Evolutionary conservation across 202 grass and related monocot species (phyloP).

Genomic region (Alloteropsis angusta): DNA sequence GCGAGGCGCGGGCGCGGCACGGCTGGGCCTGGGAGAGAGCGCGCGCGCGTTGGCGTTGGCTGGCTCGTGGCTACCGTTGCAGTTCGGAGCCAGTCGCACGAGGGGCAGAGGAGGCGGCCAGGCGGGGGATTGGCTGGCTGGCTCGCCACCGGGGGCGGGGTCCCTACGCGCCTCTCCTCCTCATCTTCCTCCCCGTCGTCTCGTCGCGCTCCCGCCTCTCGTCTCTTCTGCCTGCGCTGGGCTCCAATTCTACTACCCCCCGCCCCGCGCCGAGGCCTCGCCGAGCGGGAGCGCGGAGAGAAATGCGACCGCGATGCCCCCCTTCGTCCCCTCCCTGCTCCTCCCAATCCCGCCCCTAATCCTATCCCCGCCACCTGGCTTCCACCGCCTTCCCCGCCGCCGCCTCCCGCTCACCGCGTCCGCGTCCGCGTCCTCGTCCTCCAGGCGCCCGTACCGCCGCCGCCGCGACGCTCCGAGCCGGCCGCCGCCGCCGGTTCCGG

Average conservation of each 20-base stretch:
- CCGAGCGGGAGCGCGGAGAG: slow-evolving; percentile 6
- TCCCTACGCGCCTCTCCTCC: background rate
- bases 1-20: background rate
- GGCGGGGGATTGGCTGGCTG: background rate
- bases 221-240: background rate
- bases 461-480: background rate
- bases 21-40: background rate
- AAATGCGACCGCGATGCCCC: slow-evolving; percentile 48
- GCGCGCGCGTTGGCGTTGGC: background rate
- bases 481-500: background rate
- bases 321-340: slow-evolving; percentile 5
- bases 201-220: background rate
- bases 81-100: background rate
- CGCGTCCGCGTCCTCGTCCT: background rate
- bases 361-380: background rate
- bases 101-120: background rate
- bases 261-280: background rate
- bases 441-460: slow-evolving; percentile 24
- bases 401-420: background rate
- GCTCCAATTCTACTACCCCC: background rate
- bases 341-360: background rate
- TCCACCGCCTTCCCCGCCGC: background rate
- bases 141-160: background rate
- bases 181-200: background rate
- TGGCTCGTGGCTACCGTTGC: background rate